Percentiles rank a stretch among this genome's conserved stretches.
These are phyloP conservation scores for Scytalidium lignicola DNA, from an alignment of 2,329 filamentous ascomycete species.

Conservation along the genomic window DNA sequence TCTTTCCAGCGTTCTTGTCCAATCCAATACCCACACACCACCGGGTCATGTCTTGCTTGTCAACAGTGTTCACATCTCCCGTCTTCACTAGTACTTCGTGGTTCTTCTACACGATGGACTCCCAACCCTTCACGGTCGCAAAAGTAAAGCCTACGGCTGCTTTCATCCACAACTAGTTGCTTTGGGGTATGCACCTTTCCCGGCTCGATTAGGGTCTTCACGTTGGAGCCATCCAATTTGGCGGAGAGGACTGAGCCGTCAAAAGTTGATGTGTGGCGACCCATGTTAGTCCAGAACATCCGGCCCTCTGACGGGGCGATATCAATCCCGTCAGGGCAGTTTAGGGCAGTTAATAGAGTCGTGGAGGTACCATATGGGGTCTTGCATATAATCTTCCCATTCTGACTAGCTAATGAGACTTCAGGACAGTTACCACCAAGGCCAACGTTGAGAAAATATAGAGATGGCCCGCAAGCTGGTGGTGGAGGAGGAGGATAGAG, in stretches of 20 bases:
- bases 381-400: too few species aligned
- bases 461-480: too few species aligned
- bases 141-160: slow-evolving; percentile 31
- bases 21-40: slow-evolving; percentile 55
- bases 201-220: slow-evolving; percentile 35
- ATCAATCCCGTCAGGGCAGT: slow-evolving; percentile 38
- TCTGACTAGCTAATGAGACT: too few species aligned
- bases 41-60: slow-evolving; percentile 14
- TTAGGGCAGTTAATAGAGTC: slow-evolving; percentile 8
- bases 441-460: too few species aligned
- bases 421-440: too few species aligned
- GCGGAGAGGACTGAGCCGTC: slow-evolving; percentile 19
- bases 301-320: slow-evolving; percentile 27
- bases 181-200: slow-evolving; percentile 46
- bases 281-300: slow-evolving; percentile 49
- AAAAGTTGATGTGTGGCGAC: slow-evolving; percentile 21
- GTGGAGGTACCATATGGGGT: too few species aligned
- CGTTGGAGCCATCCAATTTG: slow-evolving; percentile 41
- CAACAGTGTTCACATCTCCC: slow-evolving; percentile 10
- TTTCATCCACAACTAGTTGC: slow-evolving; percentile 29
- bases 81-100: slow-evolving; percentile 29
- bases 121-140: slow-evolving; percentile 40
- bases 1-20: slow-evolving; percentile 34
- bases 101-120: slow-evolving; percentile 31
- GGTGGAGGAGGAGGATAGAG: slow-evolving; percentile 8